Evolutionary conservation across 495 filamentous ascomycete species (phyloP).

Genomic region (Cercophora samala): DNA sequence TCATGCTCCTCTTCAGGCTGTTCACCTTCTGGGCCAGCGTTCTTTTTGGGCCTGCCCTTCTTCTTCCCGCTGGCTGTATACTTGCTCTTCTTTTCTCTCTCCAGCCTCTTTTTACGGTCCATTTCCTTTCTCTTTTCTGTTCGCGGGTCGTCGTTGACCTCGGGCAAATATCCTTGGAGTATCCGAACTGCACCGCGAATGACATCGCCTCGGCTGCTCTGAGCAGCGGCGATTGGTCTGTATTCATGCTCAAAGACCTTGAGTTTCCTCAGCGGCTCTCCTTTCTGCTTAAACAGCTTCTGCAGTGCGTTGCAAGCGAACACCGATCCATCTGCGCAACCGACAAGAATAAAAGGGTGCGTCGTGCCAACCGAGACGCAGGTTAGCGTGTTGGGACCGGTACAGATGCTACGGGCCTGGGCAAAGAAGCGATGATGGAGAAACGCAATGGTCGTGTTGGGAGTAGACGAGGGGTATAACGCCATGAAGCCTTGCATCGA

Average conservation of each 20-base stretch:
- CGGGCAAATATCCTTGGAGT: slow-evolving; percentile 42
- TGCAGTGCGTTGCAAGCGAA: slow-evolving; percentile 46
- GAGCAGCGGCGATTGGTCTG: slow-evolving; percentile 18
- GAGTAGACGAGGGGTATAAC: slow-evolving; percentile 44
- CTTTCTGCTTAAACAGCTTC: slow-evolving; percentile 44
- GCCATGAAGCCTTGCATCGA: slow-evolving; percentile 45
- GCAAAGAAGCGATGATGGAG: slow-evolving; percentile 45
- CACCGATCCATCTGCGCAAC: slow-evolving; percentile 44
- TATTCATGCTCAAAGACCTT: slow-evolving; percentile 50
- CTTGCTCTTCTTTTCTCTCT: slow-evolving; percentile 46
- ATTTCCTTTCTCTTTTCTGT: slow-evolving; percentile 62
- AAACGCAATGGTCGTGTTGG: slow-evolving; percentile 46
- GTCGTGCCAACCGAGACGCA: slow-evolving; percentile 43
- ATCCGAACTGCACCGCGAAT: slow-evolving; percentile 38
- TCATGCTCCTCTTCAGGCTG: slow-evolving; percentile 29
- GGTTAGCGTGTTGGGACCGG: slow-evolving; percentile 41
- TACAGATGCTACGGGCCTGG: slow-evolving; percentile 45
- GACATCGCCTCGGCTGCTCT: not conserved
- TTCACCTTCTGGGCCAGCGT: slow-evolving; percentile 23
- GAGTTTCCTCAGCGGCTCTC: slow-evolving; percentile 42
- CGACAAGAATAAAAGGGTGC: slow-evolving; percentile 45
- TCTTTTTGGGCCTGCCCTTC: slow-evolving; percentile 40
- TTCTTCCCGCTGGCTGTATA: slow-evolving; percentile 48
- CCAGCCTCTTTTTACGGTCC: slow-evolving; percentile 50
- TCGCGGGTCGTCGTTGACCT: slow-evolving; percentile 64